These are phyloP conservation scores for Melampsora medusae DNA, from an alignment of 1,284 basidiomycete species.

Conservation along the genomic window DNA sequence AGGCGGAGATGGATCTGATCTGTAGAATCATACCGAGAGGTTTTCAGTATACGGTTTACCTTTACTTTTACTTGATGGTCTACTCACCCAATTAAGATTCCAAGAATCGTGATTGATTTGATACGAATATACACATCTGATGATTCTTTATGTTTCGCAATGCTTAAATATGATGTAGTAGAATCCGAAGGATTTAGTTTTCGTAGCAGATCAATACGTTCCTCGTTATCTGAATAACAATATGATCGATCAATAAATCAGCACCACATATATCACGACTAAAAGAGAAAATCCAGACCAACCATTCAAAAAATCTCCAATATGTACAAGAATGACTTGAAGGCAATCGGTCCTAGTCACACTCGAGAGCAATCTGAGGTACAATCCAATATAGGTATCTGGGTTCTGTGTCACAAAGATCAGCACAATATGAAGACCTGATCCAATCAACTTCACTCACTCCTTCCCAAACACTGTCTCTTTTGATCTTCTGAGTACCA, in stretches of 20 bases:
- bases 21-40: neutral
- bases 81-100: conserved; percentile 71
- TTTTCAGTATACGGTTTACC: conserved; percentile 33
- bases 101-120: conserved; percentile 82
- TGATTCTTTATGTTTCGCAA: conserved; percentile 69
- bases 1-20: conserved; percentile 25
- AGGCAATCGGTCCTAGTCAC: conserved; percentile 88
- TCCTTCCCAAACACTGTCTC: conserved; percentile 25
- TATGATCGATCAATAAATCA: neutral
- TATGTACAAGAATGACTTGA: conserved; percentile 84
- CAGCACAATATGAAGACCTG: neutral
- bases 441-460: conserved; percentile 16
- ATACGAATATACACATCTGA: conserved; percentile 91
- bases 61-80: conserved; percentile 16
- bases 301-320: conserved; percentile 82
- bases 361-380: conserved; percentile 86
- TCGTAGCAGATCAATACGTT: conserved; percentile 53
- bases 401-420: conserved; percentile 58
- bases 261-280: neutral
- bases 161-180: neutral
- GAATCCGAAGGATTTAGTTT: conserved; percentile 65
- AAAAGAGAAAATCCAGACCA: neutral
- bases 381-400: conserved; percentile 78
- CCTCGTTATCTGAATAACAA: conserved; percentile 48
- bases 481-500: conserved; percentile 51